Evolutionary conservation across 139 green algal species (phyloP), one percentile per base, ranked within the genome.

Genomic region (Coelastrella sp.): DNA sequence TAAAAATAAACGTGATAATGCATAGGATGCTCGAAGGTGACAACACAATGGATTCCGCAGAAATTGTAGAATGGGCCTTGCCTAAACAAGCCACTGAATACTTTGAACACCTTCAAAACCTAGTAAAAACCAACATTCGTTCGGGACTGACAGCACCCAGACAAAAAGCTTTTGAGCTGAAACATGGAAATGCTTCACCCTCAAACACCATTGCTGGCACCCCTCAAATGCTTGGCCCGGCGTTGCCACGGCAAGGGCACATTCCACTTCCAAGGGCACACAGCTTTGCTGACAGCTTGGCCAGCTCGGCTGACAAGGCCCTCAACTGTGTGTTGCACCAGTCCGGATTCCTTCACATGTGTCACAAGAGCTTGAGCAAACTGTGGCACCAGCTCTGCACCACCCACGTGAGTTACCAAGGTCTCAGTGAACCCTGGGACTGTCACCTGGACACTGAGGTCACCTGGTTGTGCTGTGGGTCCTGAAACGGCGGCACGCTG

Each of bases 361-460:
- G 7, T 81, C 20, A 89, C 57, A 13, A 89, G 57, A 8, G 84
- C 66, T 5, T 56, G 16, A 20, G 84, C 68, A 71, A 89, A 82
- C 54, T 89, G 71, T 14, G 84, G 84, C 17, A 89, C 68, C 71
- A 89, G 73, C 13, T 89, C 71, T 4, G 84, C 71, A 22, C 83
- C 84, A 8, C 56, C 54, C 7, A 89, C 19, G 13, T 22, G 20
- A 10, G 57, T 32, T 5, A 89, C 84, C 3, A 89, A 56, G 19
- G 73, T 56, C 68, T 81, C 84, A 22, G 84, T 89, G 71, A 89
- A 89, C 19, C 84, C 84, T 11, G 84, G 84, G 20, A 89, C 73
- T 7, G 84, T 82, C 19, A 89, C 32, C 54, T 89, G 84, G 32
- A 89, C 54, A 16, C 32, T 89, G 19, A 89, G 54, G 71, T 89